Conservation (phyloP, 2,329 filamentous ascomycete species). For the Nothophaeocryptopus gaeumannii region DNA sequence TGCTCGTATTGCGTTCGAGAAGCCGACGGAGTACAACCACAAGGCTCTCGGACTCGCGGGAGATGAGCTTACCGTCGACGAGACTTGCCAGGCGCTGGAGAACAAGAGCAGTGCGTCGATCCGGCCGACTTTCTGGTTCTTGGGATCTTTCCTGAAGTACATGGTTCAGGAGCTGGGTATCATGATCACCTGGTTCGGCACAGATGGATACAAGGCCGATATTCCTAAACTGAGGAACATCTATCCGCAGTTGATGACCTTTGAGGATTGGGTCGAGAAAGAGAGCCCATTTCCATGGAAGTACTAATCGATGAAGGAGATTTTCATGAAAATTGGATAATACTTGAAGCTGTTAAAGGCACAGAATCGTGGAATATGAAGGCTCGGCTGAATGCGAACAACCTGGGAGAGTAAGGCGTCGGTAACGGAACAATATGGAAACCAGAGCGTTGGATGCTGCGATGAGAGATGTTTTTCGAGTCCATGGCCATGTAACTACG, state of each 20-base stretch:
- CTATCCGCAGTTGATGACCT: slow-evolving; percentile 44
- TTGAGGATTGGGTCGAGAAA: slow-evolving; percentile 34
- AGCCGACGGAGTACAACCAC: slow-evolving; percentile 47
- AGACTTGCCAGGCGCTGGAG: slow-evolving; percentile 49
- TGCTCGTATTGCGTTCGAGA: slow-evolving; percentile 48
- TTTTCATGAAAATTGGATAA: no score
- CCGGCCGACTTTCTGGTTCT: slow-evolving; percentile 45
- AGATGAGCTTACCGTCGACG: slow-evolving; percentile 51
- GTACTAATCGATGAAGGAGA: background rate
- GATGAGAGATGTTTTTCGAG: no score
- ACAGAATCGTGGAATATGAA: no score
- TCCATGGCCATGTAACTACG: no score
- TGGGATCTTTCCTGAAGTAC: slow-evolving; percentile 44
- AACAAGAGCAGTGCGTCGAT: slow-evolving; percentile 44
- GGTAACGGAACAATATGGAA: no score
- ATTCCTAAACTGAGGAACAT: slow-evolving; percentile 44
- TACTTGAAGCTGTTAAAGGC: no score
- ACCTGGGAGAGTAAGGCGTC: no score
- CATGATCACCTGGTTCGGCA: slow-evolving; percentile 48
- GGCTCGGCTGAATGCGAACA: no score
- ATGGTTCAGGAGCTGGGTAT: slow-evolving; percentile 37
- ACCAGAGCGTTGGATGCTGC: no score
- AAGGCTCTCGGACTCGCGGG: slow-evolving; percentile 52
- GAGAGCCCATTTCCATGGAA: slow-evolving; percentile 30
- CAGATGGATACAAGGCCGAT: slow-evolving; percentile 50